phyloP scores from a whole-genome alignment of 1,284 basidiomycete genomes.

The Ceratobasidium sp. region DNA sequence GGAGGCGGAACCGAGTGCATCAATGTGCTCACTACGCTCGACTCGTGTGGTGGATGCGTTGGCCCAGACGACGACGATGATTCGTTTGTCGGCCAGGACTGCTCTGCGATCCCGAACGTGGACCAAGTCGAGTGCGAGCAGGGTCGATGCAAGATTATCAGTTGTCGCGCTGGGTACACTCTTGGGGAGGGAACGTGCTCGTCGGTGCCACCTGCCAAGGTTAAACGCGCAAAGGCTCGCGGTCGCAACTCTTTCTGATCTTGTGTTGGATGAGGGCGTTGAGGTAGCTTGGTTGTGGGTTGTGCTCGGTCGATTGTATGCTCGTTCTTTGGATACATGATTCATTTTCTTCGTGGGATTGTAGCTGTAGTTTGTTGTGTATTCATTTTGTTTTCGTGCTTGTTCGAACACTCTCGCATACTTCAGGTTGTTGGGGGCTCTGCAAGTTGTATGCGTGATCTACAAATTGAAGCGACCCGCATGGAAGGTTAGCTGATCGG shows the following conservation, averaged over 20 bases:
- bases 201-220: neutral
- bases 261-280: neutral
- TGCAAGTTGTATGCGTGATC: too few relatives aligned
- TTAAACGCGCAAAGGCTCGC: neutral
- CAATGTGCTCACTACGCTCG: constrained; percentile 7
- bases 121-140: constrained; percentile 12
- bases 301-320: too few relatives aligned
- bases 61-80: neutral
- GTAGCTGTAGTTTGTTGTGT: too few relatives aligned
- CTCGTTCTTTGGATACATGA: too few relatives aligned
- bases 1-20: constrained; percentile 22
- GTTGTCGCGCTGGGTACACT: neutral
- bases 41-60: constrained; percentile 35
- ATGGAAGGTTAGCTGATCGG: too few relatives aligned
- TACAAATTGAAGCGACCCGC: too few relatives aligned
- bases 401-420: too few relatives aligned
- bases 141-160: constrained; percentile 17
- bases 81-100: constrained; percentile 6
- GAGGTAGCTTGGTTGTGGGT: too few relatives aligned
- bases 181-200: neutral
- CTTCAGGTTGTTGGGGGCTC: too few relatives aligned
- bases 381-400: too few relatives aligned
- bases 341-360: too few relatives aligned
- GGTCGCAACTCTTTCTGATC: neutral
- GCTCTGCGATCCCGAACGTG: constrained; percentile 26